Evolutionary conservation across 176 grass and related monocot genomes (phyloP).

Genomic region (Miscanthus lutarioriparius): DNA sequence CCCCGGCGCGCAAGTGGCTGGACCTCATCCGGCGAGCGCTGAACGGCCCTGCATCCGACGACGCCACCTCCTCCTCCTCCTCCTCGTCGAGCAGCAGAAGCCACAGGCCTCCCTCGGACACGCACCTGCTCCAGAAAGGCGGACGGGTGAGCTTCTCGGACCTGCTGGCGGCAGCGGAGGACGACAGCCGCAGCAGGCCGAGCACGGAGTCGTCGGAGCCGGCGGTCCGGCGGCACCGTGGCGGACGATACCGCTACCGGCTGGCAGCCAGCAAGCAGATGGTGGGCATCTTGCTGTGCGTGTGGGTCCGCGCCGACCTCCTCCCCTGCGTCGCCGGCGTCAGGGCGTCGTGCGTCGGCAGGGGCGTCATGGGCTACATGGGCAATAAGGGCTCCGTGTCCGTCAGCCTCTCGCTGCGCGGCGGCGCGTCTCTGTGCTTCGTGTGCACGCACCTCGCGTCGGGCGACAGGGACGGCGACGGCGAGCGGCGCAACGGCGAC

Average conservation of each 20-base stretch:
- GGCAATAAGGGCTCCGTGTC: conserved; percentile 96
- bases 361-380: conserved; percentile 96
- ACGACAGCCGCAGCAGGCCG: not conserved
- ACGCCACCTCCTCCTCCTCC: too few relatives aligned
- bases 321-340: conserved; percentile 44
- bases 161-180: conserved; percentile 21
- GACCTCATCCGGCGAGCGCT: conserved; percentile 58
- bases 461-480: conserved; percentile 90
- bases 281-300: conserved; percentile 90
- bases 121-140: not conserved
- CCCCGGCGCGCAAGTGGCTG: conserved; percentile 61
- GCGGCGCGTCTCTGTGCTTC: conserved; percentile 65
- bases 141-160: conserved; percentile 52
- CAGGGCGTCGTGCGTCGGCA: conserved; percentile 62
- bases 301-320: conserved; percentile 67
- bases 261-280: conserved; percentile 82
- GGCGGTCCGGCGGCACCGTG: not conserved
- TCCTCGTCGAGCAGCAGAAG: too few relatives aligned
- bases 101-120: not conserved
- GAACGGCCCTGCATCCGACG: not conserved
- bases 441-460: conserved; percentile 95
- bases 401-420: conserved; percentile 70
- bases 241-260: not conserved
- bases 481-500: conserved; percentile 72
- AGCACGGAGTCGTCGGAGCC: conserved; percentile 19